These are phyloP conservation scores for Plasmodium vinckei DNA, from an alignment of 169 alveolate species.

Conservation along the genomic window DNA sequence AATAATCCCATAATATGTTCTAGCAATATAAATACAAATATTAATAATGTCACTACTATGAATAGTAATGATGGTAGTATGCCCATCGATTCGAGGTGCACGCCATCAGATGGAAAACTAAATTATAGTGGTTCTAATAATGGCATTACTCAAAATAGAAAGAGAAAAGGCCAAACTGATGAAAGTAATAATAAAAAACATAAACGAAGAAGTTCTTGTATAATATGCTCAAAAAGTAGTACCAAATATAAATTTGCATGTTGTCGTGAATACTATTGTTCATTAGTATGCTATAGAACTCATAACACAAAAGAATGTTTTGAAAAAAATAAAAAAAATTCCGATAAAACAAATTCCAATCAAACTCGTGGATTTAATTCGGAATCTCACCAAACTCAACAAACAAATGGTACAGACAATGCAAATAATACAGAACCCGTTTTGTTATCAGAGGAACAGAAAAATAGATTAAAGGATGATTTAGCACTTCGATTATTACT, in stretches of 20 bases:
- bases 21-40: not conserved
- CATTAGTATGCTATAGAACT: slow-evolving; percentile 20
- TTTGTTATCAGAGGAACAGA: slow-evolving; percentile 39
- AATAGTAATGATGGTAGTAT: not conserved
- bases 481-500: slow-evolving; percentile 22
- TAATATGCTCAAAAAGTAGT: slow-evolving; percentile 10
- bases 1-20: not conserved
- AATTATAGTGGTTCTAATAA: not conserved
- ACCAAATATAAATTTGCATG: slow-evolving; percentile 38
- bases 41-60: not conserved
- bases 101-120: too few relatives aligned
- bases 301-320: slow-evolving; percentile 21
- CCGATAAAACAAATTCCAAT: not conserved
- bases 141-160: not conserved
- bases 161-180: slow-evolving; percentile 17
- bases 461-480: slow-evolving; percentile 52
- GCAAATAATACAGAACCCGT: slow-evolving; percentile 27
- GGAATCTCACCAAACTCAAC: too few relatives aligned
- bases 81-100: too few relatives aligned
- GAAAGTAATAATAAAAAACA: slow-evolving; percentile 8
- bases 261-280: slow-evolving; percentile 29
- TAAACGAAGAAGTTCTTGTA: slow-evolving; percentile 8
- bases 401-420: not conserved
- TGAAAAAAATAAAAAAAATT: not conserved
- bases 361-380: too few relatives aligned